Evolutionary conservation across 768 basidiomycete genomes (phyloP), one percentile per base, ranked within the genome.

Genomic region (Suillus paluster): DNA sequence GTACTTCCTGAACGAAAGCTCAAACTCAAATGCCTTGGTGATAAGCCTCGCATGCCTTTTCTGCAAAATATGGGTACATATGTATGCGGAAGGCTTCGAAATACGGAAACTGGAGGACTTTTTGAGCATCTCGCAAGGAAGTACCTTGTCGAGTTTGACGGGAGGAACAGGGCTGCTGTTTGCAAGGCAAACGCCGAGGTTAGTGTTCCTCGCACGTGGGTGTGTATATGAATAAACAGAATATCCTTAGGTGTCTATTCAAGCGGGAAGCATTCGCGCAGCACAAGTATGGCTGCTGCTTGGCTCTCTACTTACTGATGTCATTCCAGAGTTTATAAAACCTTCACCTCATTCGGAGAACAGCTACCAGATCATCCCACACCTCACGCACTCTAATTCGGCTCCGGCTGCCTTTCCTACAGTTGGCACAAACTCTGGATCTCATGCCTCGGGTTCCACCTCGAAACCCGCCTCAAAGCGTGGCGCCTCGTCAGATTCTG

Each of bases 231-330:
- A n/a, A 38, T 34, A 25, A 30, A 48, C 19, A 44, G 6, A 8
- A 11, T 56, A 17, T 38, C 23, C 5, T 14, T 61, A 90, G 87
- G 74, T 81, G 48, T 91, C 92, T 8, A 71, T 84, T n/a, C 75
- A 83, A 59, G 86, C 79, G 10, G 86, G 86, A 23, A 82, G 85
- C 61, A 68, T 79, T 30, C 77, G 82, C 5, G 83, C 83, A 4
- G 87, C 86, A 1, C 88, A 91, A 66, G 79, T 80, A 3, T 94
- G 92, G 92, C 66, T 85, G 10, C 73, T 94, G 2, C 72, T 94
- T 21, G 81, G 78, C 14, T 84, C 86, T 17, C 79, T 87, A 4
- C 73, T 92, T 21, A 76, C 77, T 0, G 80, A 87, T 57, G 71
- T 85, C 52, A 64, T 82, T 19, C 85, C 84, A 9, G 71, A 74